Base-by-base conservation (phyloP, 371 early-diverging fungal species). In the Syncephalastrum sp. region DNA sequence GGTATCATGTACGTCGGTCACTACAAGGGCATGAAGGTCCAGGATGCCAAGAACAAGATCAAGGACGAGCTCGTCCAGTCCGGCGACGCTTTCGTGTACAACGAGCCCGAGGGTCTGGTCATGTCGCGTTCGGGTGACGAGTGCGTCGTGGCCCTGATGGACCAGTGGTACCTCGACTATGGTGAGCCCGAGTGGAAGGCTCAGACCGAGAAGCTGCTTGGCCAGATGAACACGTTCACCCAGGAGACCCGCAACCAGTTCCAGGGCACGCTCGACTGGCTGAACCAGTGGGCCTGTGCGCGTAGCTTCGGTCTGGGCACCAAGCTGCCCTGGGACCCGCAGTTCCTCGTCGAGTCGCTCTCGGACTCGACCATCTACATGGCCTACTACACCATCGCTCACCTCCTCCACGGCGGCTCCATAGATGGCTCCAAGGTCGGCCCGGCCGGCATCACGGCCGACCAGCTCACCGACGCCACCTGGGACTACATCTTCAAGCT, bases 361-460 rank as follows among this genome's bases (percentile, higher is more conserved):
- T 94, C 95, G 45, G 99, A 99, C 74, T 99, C 99, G 19, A 99
- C 99, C 43, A 99, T 99, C 67, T 99, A 99, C 81, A 99, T 99
- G 99, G 96, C 99, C 33, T 99, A 99, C 84, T 99, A 99, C 82
- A 99, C 99, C 33, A 88, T 99, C 23, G 88, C 99, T 14, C 95
- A 97, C 68, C 77, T 98, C 61, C 83, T 99, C 46, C 99, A 98
- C 58, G 89, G 90, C 67, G 86, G 89, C 12, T 84, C 84, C n/a
- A 74, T 97, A 6, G 88, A 97, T 57, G 97, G 97, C 53, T 82
- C 86, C 27, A 81, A 78, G 25, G 85, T 87, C 8, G 97, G 98
- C 4, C 86, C 88, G 27, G 89, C 90, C 63, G 90, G 89, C 27
- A 91, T 99, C 57, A 71, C 78, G 43, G 74, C 89, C 19, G 90